Conservation (phyloP, 345 rosid genomes). For the Nasturtium officinale region DNA sequence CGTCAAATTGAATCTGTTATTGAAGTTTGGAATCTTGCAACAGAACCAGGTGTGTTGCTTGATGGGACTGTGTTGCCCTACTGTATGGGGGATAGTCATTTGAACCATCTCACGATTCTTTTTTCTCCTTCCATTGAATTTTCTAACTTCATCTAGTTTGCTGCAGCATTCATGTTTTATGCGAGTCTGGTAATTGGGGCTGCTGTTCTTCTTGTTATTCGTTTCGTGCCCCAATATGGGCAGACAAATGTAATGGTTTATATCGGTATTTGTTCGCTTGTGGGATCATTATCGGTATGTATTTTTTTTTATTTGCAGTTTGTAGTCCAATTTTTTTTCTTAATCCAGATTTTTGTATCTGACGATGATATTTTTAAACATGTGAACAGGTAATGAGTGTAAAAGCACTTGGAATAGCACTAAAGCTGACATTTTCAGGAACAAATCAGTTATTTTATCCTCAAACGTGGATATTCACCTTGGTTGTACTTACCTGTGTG, state of each 20-base stretch:
- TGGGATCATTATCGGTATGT: conserved; percentile 95
- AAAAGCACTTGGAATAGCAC: conserved; percentile 77
- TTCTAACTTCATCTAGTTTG: conserved; percentile 34
- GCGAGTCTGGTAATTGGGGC: conserved; percentile 75
- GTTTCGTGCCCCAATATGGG: conserved; percentile 76
- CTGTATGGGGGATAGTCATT: not conserved
- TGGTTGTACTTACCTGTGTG: conserved; percentile 65
- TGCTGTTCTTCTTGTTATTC: conserved; percentile 66
- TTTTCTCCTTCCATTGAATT: conserved; percentile 1
- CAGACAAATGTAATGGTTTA: conserved; percentile 98
- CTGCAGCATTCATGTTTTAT: conserved; percentile 88
- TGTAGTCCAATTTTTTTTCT: conserved; percentile 1
- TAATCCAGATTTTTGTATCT: not conserved
- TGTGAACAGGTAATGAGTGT: conserved; percentile 73
- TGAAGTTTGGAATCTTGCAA: conserved; percentile 98
- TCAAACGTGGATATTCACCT: conserved; percentile 68
- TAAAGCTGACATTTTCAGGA: conserved; percentile 75
- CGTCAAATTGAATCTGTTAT: conserved; percentile 78
- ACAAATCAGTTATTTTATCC: conserved; percentile 70
- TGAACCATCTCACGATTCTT: not conserved
- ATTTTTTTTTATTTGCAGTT: not conserved
- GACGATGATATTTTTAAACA: not conserved
- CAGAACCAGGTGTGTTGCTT: conserved; percentile 79
- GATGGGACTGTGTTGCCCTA: not conserved
- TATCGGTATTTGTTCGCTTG: conserved; percentile 90